Percentiles rank a stretch among this genome's conserved stretches.
Conservation (phyloP, 768 basidiomycete species). For the Clitopilus hobsonii region DNA sequence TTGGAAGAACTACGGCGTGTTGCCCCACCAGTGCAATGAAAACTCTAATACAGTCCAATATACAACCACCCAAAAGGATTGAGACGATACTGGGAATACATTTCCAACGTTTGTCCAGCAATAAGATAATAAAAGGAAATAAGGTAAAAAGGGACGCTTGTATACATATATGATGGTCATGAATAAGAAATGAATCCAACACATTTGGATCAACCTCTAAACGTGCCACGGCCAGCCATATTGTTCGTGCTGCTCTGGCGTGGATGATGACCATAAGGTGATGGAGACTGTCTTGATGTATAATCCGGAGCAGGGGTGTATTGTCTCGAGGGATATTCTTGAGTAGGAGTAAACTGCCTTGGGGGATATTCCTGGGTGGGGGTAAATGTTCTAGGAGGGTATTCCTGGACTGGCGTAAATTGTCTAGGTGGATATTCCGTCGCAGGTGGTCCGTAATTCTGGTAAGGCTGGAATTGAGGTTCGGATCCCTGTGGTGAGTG, state of each 20-base stretch:
- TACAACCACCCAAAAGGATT: background rate
- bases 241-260: constrained; percentile 23
- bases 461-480: constrained; percentile 13
- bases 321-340: constrained; percentile 11
- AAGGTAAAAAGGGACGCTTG: background rate
- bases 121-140: background rate
- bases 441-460: constrained; percentile 6
- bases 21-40: background rate
- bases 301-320: constrained; percentile 15
- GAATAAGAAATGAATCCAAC: constrained; percentile 4
- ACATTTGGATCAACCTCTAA: constrained; percentile 25
- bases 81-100: background rate
- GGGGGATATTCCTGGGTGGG: constrained; percentile 17
- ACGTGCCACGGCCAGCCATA: constrained; percentile 37
- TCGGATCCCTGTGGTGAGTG: constrained; percentile 12
- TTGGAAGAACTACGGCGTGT: too few species aligned
- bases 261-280: constrained; percentile 20
- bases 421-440: constrained; percentile 10
- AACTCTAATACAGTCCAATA: background rate
- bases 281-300: constrained; percentile 23
- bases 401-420: constrained; percentile 7
- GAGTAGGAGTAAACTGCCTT: constrained; percentile 12
- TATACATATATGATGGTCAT: background rate
- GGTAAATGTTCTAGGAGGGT: constrained; percentile 12
- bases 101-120: background rate